Evolutionary conservation across 768 basidiomycete species (phyloP), one percentile per base, ranked within the genome.

Genomic region (Tephrocybe sp.): DNA sequence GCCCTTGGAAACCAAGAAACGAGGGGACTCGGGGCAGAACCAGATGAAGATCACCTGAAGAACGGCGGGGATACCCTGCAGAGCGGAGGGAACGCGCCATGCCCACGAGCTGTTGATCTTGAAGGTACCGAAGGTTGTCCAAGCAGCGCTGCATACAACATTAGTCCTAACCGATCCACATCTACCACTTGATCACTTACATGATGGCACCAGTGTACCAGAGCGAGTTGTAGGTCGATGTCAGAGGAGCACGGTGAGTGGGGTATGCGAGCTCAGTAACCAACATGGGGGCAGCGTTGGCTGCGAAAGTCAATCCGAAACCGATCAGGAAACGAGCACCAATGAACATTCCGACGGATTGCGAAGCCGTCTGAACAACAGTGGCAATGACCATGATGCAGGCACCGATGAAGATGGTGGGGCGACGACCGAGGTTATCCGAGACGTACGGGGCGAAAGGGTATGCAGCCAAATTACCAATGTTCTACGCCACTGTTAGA

Each of bases 221-320:
- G n/a, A n/a, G n/a, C n/a, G 10, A 36, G 19, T 32, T 30, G 14
- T 30, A 20, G 26, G 33, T 40, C 43, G 23, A 9, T 30, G 35
- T 39, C 45, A 20, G 79, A 41, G 55, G 83, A 7, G 84, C 83
- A 46, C 88, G 85, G 61, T 92, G 84, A 20, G 77, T 72, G 4
- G 88, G 88, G 65, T 83, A 89, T 1, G 87, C 76, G 12, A 90
- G 65, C 67, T 90, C 89, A 30, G 86, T 84, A 47, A 89, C 82
- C 54, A 90, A 63, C 60, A 89, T 72, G 3, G 88, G 87, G 16
- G 87, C 85, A 31, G 85, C 79, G 54, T 81, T 80, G n/a, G 77
- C 76, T 30, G 82, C 81, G 52, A 84, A 83, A 1, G 82, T 82
- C 13, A 85, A 65, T 34, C 83, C 83, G 62, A 85, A 84, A 0